These are phyloP conservation scores for Candida caryicola DNA, from an alignment of 805 yeast species.

Conservation along the genomic window DNA sequence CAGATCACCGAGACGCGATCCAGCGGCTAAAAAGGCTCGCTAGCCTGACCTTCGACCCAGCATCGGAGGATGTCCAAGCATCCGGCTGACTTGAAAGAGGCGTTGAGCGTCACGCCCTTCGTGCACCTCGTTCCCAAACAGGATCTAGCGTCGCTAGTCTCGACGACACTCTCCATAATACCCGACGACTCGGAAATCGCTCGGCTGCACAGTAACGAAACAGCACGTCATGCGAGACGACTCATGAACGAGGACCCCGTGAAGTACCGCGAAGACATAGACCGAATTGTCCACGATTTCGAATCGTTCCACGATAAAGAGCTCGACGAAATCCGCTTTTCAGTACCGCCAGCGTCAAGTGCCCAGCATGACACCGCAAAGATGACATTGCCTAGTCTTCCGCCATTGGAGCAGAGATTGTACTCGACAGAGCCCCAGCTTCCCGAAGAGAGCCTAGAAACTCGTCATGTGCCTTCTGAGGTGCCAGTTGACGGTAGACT, in stretches of 20 bases:
- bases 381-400: conserved; percentile 5
- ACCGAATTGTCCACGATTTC: conserved; percentile 14
- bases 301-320: conserved; percentile 21
- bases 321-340: conserved; percentile 32
- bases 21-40: no score
- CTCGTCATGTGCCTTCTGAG: conserved; percentile 9
- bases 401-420: conserved; percentile 14
- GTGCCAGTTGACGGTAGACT: conserved; percentile 14
- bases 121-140: conserved; percentile 30
- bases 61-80: background rate
- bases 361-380: background rate
- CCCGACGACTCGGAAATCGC: conserved; percentile 10
- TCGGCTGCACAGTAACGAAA: background rate
- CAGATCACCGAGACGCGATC: conserved; percentile 2
- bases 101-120: conserved; percentile 25
- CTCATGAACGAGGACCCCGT: conserved; percentile 3
- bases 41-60: no score
- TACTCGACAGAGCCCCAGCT: conserved; percentile 10
- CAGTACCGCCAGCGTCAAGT: conserved; percentile 5
- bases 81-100: conserved; percentile 22
- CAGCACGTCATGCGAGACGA: conserved; percentile 21
- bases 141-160: conserved; percentile 12
- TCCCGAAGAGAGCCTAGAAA: conserved; percentile 10
- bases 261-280: conserved; percentile 6
- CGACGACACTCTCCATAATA: background rate